A percentile compares a stretch with the other conserved stretches of the same genome.
phyloP scores from a whole-genome alignment of 2,329 filamentous ascomycete species.

The Aquanectria penicillioides region DNA sequence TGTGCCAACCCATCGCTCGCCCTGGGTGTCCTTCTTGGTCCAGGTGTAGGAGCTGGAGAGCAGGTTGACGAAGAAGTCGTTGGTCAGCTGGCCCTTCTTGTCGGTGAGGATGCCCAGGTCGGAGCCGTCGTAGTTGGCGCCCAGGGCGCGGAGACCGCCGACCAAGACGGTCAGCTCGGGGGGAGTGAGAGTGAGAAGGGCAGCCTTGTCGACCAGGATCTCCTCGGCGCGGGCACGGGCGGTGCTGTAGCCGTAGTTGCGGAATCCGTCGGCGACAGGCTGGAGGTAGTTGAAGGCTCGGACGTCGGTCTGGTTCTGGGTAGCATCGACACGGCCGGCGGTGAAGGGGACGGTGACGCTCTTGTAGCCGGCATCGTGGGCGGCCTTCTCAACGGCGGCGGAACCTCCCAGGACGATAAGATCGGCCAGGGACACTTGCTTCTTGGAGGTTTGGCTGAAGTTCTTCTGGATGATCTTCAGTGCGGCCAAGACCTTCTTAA shows the following conservation, averaged over 20 bases:
- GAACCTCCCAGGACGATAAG: slow-evolving; percentile 79
- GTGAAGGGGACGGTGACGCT: slow-evolving; percentile 74
- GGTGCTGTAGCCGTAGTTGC: slow-evolving; percentile 76
- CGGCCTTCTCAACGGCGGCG: slow-evolving; percentile 78
- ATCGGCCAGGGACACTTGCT: slow-evolving; percentile 82
- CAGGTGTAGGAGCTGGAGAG: slow-evolving; percentile 74
- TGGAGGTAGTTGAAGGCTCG: slow-evolving; percentile 73
- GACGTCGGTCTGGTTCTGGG: slow-evolving; percentile 76
- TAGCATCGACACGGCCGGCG: slow-evolving; percentile 77
- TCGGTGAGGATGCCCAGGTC: slow-evolving; percentile 74
- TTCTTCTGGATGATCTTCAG: slow-evolving; percentile 73
- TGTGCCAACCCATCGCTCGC: slow-evolving; percentile 69
- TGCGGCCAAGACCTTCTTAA: slow-evolving; percentile 68
- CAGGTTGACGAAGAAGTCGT: slow-evolving; percentile 86
- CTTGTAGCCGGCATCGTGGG: slow-evolving; percentile 53
- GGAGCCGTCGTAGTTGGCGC: slow-evolving; percentile 77
- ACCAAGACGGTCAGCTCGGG: slow-evolving; percentile 78
- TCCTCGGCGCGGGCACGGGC: slow-evolving; percentile 72
- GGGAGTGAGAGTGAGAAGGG: slow-evolving; percentile 75
- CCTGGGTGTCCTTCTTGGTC: slow-evolving; percentile 55
- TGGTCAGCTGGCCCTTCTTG: slow-evolving; percentile 74
- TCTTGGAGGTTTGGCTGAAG: slow-evolving; percentile 72
- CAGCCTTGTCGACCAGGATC: slow-evolving; percentile 76
- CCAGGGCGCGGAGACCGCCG: slow-evolving; percentile 76
- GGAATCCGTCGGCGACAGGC: slow-evolving; percentile 79